Evolutionary conservation across 2,329 filamentous ascomycete species (phyloP).

Genomic region (Shiraia bambusicola): DNA sequence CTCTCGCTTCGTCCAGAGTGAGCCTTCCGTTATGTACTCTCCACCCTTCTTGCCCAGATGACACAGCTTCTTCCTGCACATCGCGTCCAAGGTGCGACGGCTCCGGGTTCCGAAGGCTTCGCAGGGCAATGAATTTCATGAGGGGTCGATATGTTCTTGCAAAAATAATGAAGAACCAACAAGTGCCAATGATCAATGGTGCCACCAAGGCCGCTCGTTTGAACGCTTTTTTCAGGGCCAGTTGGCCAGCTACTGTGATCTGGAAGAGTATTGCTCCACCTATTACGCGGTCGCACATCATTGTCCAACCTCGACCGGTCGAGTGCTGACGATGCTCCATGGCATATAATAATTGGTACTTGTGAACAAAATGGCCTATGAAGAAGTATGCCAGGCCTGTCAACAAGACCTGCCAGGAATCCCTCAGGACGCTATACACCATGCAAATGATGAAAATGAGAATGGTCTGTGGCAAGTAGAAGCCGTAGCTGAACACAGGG

Average conservation of each 20-base stretch:
- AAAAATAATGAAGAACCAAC: conserved; percentile 90
- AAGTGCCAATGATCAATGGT: conserved; percentile 74
- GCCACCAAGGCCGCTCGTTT: conserved; percentile 70
- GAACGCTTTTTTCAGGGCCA: conserved; percentile 74
- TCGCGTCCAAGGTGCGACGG: conserved; percentile 52
- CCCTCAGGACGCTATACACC: conserved; percentile 84
- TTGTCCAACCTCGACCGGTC: conserved; percentile 90
- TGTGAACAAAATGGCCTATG: conserved; percentile 86
- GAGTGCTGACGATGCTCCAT: conserved; percentile 97
- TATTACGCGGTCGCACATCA: conserved; percentile 91
- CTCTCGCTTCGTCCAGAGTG: conserved; percentile 71
- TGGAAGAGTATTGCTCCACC: conserved; percentile 87
- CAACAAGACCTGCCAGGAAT: conserved; percentile 77
- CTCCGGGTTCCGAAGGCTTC: conserved; percentile 72
- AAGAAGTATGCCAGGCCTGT: conserved; percentile 81
- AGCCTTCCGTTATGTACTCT: conserved; percentile 44
- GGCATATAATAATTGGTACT: conserved; percentile 95
- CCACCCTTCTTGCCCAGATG: conserved; percentile 9
- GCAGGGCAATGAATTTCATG: conserved; percentile 87
- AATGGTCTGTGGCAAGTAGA: conserved; percentile 89
- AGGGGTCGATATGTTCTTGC: conserved; percentile 79
- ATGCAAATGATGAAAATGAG: conserved; percentile 93
- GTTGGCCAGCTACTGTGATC: conserved; percentile 82
- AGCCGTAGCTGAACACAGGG: conserved; percentile 90
- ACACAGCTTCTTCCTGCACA: conserved; percentile 45